Base-by-base conservation (phyloP, 106 monocot species). In the Narthecium ossifragum region DNA sequence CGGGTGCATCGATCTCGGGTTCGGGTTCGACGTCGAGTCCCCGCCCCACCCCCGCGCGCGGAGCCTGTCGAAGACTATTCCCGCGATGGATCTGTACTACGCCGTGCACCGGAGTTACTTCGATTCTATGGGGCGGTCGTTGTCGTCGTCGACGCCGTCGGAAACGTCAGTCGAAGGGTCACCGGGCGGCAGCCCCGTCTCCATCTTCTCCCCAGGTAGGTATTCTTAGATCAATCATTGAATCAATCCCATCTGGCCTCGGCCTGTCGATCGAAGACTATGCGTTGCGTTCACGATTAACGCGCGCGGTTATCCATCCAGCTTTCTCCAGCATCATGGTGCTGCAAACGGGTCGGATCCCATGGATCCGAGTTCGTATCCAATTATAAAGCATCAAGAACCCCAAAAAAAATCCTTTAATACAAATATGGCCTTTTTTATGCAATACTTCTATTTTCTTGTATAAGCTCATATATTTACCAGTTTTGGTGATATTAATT, bases 1-100 rank as follows among this genome's bases (percentile, higher is more conserved):
- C 14, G 91, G 80, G 4, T 85, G 82, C 66, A 71, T 92, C 47
- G 91, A 92, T 53, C 79, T 92, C 8, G 87, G 87, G 0, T 79
- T 88, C 51, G 80, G 76, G 3, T 85, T 86, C 57, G 75, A 50
- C 12, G 22, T 52, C 21, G 58, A 60, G 31, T 55, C n/a, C n/a
- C n/a, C 49, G 10, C 51, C 71, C n/a, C 33, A 31, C 18, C 48
- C 52, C 8, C 61, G 23, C 41, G 51, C 37, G 50, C 33, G 53
- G 36, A 36, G 64, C 24, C 67, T 91, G 6, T 38, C 77, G 10
- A 61, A 83, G 50, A 80, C 73, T 0, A 37, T 82, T 28, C 82
- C 77, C n/a, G 82, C 82, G 4, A 69, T 82, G 22, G 77, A 82
- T 65, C 65, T 77, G 13, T 82, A 70, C 66, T 70, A 66, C 40